Evolutionary conservation across 148 eudicot genomes (phyloP), one percentile per base, ranked within the genome.

Genomic region (Camellia granthamiana): DNA sequence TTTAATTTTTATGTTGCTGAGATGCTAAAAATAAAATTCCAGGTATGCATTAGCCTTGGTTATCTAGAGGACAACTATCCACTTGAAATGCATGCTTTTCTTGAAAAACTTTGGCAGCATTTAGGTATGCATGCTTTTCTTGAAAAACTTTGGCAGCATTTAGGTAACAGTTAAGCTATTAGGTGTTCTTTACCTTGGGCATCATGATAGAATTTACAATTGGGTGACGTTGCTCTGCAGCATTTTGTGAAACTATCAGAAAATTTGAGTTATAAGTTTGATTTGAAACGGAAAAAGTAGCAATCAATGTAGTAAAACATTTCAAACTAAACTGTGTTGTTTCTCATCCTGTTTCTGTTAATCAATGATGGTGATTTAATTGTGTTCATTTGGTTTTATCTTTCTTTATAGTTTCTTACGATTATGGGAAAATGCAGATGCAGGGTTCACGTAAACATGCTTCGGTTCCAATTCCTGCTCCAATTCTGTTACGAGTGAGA

Each of bases 401-500:
- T 21, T 58, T 77, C 56, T 74, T 64, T 42, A 4, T 69, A 23
- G 7, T 69, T 51, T 77, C 72, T 77, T 42, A 43, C 30, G 8
- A 23, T 49, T n/a, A 15, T 70, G 56, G 56, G 56, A 69, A 59
- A 77, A 59, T 55, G 63, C 65, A 83, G 83, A 69, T 85, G 80
- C 92, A 92, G 83, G 84, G 78, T 77, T 83, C 90, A 59, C 84
- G 95, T 10, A 90, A 91, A 80, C 92, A 88, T 72, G 83, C 88
- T 21, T 88, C 97, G 0, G 69, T 83, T 41, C 94, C 94, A 5
- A 90, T 96, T 46, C 99, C 99, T 38, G 84, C 91, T 47, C 67
- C 91, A 3, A 92, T 96, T 78, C 87, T 94, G 83, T 59, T 86
- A 43, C 87, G 92, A 68, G 98, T 96, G 72, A 89, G 95, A 86